Base-by-base conservation (phyloP, 202 grass and related monocot species). In the Digitaria exilis region DNA sequence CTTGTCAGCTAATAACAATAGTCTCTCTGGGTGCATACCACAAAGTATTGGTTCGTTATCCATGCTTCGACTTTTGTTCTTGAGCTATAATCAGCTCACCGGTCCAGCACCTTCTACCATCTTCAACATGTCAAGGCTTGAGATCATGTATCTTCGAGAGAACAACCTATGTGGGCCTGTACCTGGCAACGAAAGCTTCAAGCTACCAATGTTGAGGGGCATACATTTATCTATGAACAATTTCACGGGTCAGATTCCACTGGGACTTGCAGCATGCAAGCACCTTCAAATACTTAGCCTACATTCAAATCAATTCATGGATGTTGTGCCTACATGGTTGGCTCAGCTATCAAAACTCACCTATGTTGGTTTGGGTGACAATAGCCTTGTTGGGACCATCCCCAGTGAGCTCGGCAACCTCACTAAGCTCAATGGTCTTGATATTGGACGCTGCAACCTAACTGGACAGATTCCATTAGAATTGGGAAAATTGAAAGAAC, bases 111-210 rank as follows among this genome's bases (percentile, higher is more conserved):
- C 67, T 10, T 1, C 24, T 9, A 10, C 2, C 24, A 70, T 51
- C 26, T 49, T 72, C 45, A 72, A 72, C 69, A 50, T 72, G 69
- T 72, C 69, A 5, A 72, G 16, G 4, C 69, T 72, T 31, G 3
- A 21, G 69, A 9, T 1, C 1, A 30, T 72, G 44, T 0, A 3
- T 30, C 25, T 72, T 2, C 2, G 26, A 0, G 1, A 0, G 16
- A 72, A 72, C 24, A 50, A 51, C 31, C 16, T 72, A 6, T 1
- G 2, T 5, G 45, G 69, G 0, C 26, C 26, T 32, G 1, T 72
- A n/a, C 69, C 68, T 12, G 45, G 69, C 3, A 72, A 72, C 0
- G 4, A n/a, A 51, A 72, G 69, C 28, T 72, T 72, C 45, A 32
- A 6, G 45, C 69, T 72, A 0, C 69, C 69, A 5, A 0, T 21